Evolutionary conservation across 805 yeast species (phyloP).

Genomic region (Lachancea meyersii): DNA sequence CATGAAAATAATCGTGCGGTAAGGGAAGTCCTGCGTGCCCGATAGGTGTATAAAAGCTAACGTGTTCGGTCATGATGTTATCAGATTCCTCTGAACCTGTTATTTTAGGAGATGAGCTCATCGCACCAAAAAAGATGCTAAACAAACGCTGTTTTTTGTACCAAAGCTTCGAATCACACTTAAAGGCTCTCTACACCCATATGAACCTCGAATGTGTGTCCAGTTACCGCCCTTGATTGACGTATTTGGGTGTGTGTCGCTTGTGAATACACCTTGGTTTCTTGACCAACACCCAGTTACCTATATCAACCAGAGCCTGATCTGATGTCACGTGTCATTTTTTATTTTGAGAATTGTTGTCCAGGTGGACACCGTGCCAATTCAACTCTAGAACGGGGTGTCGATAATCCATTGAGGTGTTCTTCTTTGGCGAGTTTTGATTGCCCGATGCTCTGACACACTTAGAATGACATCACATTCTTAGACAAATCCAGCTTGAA

Average conservation of each 20-base stretch:
- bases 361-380: not conserved
- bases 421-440: no score
- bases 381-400: no score
- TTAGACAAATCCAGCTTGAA: no score
- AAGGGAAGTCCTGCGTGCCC: slow-evolving; percentile 15
- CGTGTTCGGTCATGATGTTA: slow-evolving; percentile 8
- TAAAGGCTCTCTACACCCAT: no score
- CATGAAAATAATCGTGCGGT: slow-evolving; percentile 6
- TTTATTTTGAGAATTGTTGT: not conserved
- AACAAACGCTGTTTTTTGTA: not conserved
- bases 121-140: not conserved
- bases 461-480: no score
- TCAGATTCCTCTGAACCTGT: slow-evolving; percentile 6
- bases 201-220: no score
- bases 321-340: not conserved
- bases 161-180: no score
- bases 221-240: no score
- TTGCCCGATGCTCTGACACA: no score
- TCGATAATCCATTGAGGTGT: no score
- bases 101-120: not conserved
- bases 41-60: slow-evolving; percentile 13
- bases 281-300: not conserved
- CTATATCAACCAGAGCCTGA: not conserved
- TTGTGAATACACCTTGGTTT: slow-evolving; percentile 1
- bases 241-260: no score